Base-by-base conservation (phyloP, 257 asterid genomes). In the Fraxinus excelsior region DNA sequence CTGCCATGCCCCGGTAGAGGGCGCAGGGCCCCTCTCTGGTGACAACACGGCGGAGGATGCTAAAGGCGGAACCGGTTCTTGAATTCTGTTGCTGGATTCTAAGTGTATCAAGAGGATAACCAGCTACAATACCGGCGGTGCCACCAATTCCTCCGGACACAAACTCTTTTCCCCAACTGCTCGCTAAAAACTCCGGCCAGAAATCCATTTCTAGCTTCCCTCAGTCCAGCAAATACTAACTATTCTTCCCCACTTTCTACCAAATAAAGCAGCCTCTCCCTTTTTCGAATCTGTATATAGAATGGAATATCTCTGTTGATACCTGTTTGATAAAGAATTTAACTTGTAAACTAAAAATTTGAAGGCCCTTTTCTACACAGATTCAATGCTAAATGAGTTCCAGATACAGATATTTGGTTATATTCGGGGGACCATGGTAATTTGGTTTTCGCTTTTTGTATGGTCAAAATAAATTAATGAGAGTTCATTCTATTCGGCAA, bases 111-210 rank as follows among this genome's bases (percentile, higher is more conserved):
- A 86, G 85, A 25, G 90, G 90, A 72, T 86, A 80, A 8, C 90
- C 90, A 5, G 86, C 74, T 0, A 84, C 76, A 14, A 84, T 37
- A 25, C 88, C 90, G 8, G 88, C 88, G 23, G 79, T 64, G 46
- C 90, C 90, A 13, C 90, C 90, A 29, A 84, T 65, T 69, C 90
- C 90, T 77, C 90, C 90, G 13, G 85, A 85, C 35, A 82, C 86
- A 82, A 86, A 86, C n/a, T 86, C 90, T 58, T 62, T 80, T 1
- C 90, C 90, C 83, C 85, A 84, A 69, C 86, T 84, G 64, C 77
- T 82, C 19, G 85, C 86, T 35, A 82, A 79, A 75, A 82, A 84
- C 75, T 86, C 90, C 38, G 82, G 86, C 90, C 88, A 84, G 76
- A 80, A 84, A 80, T 82, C 88, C 90, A 86, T 86, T 29, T n/a